Percentiles rank a stretch among this genome's conserved stretches.
These are phyloP conservation scores for Apostasia shenzhenica DNA, from an alignment of 106 monocot genomes.

Conservation along the genomic window DNA sequence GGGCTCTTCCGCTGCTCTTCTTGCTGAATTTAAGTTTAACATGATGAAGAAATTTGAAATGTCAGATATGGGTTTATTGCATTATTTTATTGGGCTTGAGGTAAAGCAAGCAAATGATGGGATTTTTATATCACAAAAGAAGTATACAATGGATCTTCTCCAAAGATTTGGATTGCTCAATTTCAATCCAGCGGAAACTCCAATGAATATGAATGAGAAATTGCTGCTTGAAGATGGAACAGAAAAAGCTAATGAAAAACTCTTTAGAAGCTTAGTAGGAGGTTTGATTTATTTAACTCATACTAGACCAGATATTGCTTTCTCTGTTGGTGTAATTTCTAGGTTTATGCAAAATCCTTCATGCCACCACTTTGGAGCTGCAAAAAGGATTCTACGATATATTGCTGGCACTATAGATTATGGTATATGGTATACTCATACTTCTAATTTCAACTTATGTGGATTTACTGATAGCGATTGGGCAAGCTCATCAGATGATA, in stretches of 20 bases:
- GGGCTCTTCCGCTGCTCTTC: not conserved
- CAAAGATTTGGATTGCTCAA: not conserved
- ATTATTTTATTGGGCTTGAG: constrained; percentile 2
- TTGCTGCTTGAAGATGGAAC: not conserved
- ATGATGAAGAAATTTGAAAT: constrained; percentile 8
- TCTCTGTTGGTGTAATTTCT: constrained; percentile 14
- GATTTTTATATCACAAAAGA: constrained; percentile 5
- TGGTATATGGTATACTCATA: not conserved
- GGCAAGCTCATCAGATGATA: too few species aligned
- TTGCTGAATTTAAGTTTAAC: not conserved
- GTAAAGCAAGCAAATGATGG: not conserved
- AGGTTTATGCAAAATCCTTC: constrained; percentile 10
- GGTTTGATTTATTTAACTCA: constrained; percentile 19
- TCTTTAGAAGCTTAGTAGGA: constrained; percentile 2
- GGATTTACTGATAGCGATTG: not conserved
- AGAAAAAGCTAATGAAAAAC: not conserved
- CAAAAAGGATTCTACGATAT: constrained; percentile 10
- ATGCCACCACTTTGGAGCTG: constrained; percentile 2
- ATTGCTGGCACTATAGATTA: not conserved
- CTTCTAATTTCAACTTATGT: not conserved
- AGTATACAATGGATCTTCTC: constrained; percentile 3
- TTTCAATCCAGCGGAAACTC: constrained; percentile 1
- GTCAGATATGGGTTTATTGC: constrained; percentile 3
- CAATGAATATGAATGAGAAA: constrained; percentile 8
- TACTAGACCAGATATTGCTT: constrained; percentile 12